Conservation (phyloP, 805 yeast genomes). For the Yarrowia sp. region DNA sequence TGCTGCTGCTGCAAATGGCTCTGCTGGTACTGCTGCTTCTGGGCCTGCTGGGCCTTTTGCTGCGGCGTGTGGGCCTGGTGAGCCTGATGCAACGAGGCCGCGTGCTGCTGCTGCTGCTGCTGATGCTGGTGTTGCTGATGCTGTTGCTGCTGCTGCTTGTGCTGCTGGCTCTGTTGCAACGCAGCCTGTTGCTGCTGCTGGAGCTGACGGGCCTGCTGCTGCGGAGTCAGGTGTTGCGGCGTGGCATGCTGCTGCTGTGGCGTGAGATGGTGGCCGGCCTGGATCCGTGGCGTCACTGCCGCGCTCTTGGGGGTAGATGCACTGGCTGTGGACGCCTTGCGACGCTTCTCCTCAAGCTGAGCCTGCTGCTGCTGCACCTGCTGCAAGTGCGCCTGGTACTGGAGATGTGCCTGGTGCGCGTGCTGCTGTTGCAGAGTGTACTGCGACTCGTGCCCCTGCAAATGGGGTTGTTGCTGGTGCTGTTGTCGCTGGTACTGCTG, state of each 20-base stretch:
- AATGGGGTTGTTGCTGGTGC: slow-evolving; percentile 25
- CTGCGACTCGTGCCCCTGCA: slow-evolving; percentile 14
- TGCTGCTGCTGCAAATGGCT: slow-evolving; percentile 14
- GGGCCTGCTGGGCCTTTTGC: slow-evolving; percentile 17
- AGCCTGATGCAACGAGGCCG: not conserved
- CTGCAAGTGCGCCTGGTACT: slow-evolving; percentile 16
- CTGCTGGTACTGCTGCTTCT: slow-evolving; percentile 17
- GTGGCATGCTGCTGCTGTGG: slow-evolving; percentile 18
- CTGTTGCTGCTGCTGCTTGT: not conserved
- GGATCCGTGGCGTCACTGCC: not conserved
- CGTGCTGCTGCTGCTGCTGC: not conserved
- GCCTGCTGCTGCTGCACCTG: slow-evolving; percentile 21
- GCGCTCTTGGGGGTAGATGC: not conserved
- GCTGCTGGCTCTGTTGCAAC: slow-evolving; percentile 14
- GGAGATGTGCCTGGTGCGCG: slow-evolving; percentile 27
- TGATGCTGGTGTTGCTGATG: not conserved
- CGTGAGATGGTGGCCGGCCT: not conserved
- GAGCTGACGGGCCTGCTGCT: slow-evolving; percentile 1
- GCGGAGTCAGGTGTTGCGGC: slow-evolving; percentile 11
- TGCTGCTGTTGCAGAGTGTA: not conserved
- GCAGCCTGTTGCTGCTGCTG: slow-evolving; percentile 16
- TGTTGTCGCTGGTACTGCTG: slow-evolving; percentile 26
- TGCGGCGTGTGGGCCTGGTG: slow-evolving; percentile 7
- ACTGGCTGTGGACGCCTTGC: not conserved
- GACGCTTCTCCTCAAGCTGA: slow-evolving; percentile 13